phyloP scores from a whole-genome alignment of 2,329 filamentous ascomycete genomes.

The Alternaria gansuensis region DNA sequence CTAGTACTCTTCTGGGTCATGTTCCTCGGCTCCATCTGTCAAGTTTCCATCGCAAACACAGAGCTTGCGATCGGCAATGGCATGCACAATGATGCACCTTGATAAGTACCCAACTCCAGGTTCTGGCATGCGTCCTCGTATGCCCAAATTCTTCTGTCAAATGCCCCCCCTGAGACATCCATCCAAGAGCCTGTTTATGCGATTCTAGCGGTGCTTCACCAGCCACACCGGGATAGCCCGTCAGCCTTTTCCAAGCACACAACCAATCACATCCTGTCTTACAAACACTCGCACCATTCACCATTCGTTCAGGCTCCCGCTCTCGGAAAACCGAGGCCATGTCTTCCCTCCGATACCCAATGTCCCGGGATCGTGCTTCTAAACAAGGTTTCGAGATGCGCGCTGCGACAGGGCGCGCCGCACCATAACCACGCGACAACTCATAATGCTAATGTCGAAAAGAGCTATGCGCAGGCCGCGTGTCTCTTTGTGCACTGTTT shows the following conservation, averaged over 20 bases:
- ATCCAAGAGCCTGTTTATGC: slow-evolving; percentile 11
- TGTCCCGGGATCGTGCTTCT: slow-evolving; percentile 8
- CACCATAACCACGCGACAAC: slow-evolving; percentile 17
- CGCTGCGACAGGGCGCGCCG: slow-evolving; percentile 20
- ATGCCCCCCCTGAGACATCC: slow-evolving; percentile 9
- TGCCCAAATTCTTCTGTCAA: background rate
- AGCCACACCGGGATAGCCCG: slow-evolving; percentile 7
- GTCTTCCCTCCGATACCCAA: slow-evolving; percentile 1
- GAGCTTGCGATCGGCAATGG: background rate
- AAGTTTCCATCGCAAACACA: slow-evolving; percentile 1
- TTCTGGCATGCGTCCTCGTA: background rate
- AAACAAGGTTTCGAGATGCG: slow-evolving; percentile 21
- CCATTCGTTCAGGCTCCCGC: slow-evolving; percentile 2
- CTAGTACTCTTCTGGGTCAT: background rate
- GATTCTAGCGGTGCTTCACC: background rate
- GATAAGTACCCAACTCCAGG: background rate
- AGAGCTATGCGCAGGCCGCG: slow-evolving; percentile 7
- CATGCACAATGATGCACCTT: background rate
- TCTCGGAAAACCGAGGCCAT: slow-evolving; percentile 7
- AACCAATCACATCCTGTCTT: slow-evolving; percentile 1
- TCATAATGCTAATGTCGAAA: background rate
- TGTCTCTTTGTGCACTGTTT: slow-evolving; percentile 13
- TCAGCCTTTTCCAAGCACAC: background rate
- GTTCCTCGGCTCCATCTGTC: background rate
- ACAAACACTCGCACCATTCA: slow-evolving; percentile 15